Evolutionary conservation across 1,284 basidiomycete genomes (phyloP).

Genomic region (Naganishia sp.): DNA sequence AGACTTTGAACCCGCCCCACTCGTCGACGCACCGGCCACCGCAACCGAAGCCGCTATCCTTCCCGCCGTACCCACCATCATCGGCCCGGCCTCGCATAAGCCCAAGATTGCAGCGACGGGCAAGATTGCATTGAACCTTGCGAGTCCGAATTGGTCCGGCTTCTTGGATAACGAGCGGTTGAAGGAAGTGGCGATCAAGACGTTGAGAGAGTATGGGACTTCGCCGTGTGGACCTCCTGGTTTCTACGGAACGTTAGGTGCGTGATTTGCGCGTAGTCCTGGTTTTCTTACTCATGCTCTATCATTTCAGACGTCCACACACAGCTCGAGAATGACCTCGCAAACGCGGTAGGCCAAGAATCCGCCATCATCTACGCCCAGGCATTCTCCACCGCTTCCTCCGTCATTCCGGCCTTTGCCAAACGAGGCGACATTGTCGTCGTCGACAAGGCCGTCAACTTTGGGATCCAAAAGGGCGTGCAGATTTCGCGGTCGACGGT

Average conservation of each 20-base stretch:
- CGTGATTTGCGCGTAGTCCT: slow-evolving; percentile 37
- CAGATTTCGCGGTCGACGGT: slow-evolving; percentile 91
- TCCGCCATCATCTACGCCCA: slow-evolving; percentile 91
- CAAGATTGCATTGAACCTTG: slow-evolving; percentile 83
- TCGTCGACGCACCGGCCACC: slow-evolving; percentile 64
- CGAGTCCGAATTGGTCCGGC: slow-evolving; percentile 90
- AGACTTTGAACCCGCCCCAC: slow-evolving; percentile 89
- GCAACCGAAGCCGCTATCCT: slow-evolving; percentile 69
- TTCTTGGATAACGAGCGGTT: slow-evolving; percentile 84
- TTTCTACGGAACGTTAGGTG: slow-evolving; percentile 95
- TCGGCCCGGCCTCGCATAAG: slow-evolving; percentile 78
- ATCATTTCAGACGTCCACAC: slow-evolving; percentile 77
- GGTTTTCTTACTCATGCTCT: not conserved
- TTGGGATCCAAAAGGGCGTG: slow-evolving; percentile 96
- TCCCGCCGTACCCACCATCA: slow-evolving; percentile 71
- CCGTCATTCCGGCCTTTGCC: slow-evolving; percentile 95
- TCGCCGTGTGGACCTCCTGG: slow-evolving; percentile 96
- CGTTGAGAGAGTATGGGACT: slow-evolving; percentile 87
- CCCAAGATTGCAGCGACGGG: slow-evolving; percentile 73
- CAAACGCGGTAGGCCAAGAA: slow-evolving; percentile 86
- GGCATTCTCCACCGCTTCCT: slow-evolving; percentile 86
- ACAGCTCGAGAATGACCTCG: slow-evolving; percentile 82
- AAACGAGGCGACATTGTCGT: slow-evolving; percentile 98
- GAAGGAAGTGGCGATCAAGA: slow-evolving; percentile 81
- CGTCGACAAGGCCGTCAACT: slow-evolving; percentile 91